Evolutionary conservation across 1,284 basidiomycete genomes (phyloP).

Genomic region (Stygiomarasmius scandens): DNA sequence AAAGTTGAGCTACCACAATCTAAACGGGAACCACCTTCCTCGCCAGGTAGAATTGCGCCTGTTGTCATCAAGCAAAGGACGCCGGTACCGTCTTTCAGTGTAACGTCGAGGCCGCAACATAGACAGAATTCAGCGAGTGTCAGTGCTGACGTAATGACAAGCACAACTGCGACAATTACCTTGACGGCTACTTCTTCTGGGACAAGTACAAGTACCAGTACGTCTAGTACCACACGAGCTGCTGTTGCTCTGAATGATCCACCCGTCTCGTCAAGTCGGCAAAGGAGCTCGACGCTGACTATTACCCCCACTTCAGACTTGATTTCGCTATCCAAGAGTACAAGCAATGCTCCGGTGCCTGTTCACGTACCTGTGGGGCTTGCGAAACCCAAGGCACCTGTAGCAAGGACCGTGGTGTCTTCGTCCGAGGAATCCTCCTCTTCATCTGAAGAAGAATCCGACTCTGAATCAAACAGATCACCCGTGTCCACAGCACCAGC

Average conservation of each 20-base stretch:
- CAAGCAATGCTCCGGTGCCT: not conserved
- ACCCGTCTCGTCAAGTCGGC: not conserved
- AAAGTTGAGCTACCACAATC: not conserved
- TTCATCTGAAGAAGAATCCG: not conserved
- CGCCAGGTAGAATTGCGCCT: slow-evolving; percentile 48
- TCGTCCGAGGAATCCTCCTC: not conserved
- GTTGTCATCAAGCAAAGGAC: slow-evolving; percentile 65
- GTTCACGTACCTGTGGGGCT: not conserved
- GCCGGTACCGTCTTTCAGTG: slow-evolving; percentile 64
- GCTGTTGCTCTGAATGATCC: not conserved
- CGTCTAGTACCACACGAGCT: slow-evolving; percentile 2
- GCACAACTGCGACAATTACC: slow-evolving; percentile 6
- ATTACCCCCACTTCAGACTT: not conserved
- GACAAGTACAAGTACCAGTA: not conserved
- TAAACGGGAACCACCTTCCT: slow-evolving; percentile 1
- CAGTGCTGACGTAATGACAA: not conserved
- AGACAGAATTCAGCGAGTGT: slow-evolving; percentile 7
- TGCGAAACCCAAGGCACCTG: not conserved
- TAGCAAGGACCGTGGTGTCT: not conserved
- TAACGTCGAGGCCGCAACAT: slow-evolving; percentile 63
- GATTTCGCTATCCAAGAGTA: not conserved
- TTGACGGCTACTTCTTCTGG: not conserved
- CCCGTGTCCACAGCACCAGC: not conserved
- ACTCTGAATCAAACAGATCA: not conserved
- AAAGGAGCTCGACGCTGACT: not conserved